Percentiles rank a stretch among this genome's conserved stretches.
Evolutionary conservation across 768 basidiomycete species (phyloP).

Genomic region (Pleurotus platypus): DNA sequence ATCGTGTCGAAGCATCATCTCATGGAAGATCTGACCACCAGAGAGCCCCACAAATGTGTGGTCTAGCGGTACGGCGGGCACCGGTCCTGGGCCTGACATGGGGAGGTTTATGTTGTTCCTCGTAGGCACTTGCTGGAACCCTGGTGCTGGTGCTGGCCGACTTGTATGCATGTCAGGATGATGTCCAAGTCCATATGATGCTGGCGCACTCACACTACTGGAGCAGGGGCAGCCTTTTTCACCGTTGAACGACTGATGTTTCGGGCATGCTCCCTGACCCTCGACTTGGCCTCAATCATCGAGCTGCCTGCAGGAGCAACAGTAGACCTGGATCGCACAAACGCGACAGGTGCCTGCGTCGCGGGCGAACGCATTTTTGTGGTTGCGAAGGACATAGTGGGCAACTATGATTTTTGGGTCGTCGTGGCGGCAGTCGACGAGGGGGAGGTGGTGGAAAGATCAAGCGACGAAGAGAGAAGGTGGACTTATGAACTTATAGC

Average conservation of each 20-base stretch:
- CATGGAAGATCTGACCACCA: conserved; percentile 97
- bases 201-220: conserved; percentile 46
- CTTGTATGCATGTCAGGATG: conserved; percentile 27
- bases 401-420: neutral
- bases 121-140: conserved; percentile 38
- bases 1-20: conserved; percentile 97
- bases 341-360: conserved; percentile 21
- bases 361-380: conserved; percentile 10
- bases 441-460: neutral
- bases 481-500: neutral
- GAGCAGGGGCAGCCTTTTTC: conserved; percentile 58
- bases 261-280: conserved; percentile 75
- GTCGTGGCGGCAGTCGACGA: conserved; percentile 6
- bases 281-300: conserved; percentile 76
- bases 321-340: conserved; percentile 50
- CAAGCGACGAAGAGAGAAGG: neutral
- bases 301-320: conserved; percentile 32
- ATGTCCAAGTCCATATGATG: too few species aligned
- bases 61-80: conserved; percentile 56
- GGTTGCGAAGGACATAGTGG: conserved; percentile 9
- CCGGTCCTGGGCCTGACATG: conserved; percentile 32
- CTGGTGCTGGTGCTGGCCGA: conserved; percentile 61
- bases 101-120: conserved; percentile 30
- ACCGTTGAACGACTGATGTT: conserved; percentile 67
- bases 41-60: conserved; percentile 90